Percentiles rank a stretch among this genome's conserved stretches.
These are phyloP conservation scores for Chenopodium quinoa DNA, from an alignment of 148 eudicot species.

Conservation along the genomic window DNA sequence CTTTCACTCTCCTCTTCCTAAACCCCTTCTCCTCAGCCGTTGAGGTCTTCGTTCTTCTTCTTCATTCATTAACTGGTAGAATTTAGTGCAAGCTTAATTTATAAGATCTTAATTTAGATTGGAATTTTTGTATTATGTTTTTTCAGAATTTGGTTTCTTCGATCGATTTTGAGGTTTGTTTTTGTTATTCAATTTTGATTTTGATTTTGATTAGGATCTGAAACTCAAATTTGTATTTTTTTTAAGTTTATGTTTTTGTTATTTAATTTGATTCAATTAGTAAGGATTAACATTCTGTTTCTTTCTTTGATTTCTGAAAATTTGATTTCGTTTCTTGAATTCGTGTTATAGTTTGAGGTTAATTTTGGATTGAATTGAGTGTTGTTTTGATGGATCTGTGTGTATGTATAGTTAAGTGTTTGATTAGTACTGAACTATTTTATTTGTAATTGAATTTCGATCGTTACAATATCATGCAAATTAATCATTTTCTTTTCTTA, in stretches of 20 bases:
- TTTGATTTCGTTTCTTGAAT: neutral
- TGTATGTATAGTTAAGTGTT: neutral
- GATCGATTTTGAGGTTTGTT: no score
- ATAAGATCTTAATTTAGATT: no score
- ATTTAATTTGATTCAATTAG: neutral
- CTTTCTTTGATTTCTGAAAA: neutral
- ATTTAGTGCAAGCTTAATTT: no score
- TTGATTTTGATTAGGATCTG: conserved; percentile 10
- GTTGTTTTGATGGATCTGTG: neutral
- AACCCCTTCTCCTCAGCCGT: conserved; percentile 11
- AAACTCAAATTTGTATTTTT: neutral
- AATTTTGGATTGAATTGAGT: neutral
- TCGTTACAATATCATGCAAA: neutral
- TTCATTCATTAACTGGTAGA: no score
- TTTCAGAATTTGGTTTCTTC: no score
- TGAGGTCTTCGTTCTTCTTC: conserved; percentile 21
- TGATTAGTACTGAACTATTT: neutral
- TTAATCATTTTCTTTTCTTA: no score
- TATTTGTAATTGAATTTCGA: neutral
- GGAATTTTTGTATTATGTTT: no score
- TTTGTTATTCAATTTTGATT: no score
- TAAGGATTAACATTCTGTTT: neutral
- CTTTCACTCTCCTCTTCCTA: neutral
- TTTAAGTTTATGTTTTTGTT: neutral
- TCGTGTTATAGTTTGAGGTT: neutral